These are phyloP conservation scores for Trichoderma sp. DNA, from an alignment of 2,329 filamentous ascomycete genomes.

Conservation along the genomic window DNA sequence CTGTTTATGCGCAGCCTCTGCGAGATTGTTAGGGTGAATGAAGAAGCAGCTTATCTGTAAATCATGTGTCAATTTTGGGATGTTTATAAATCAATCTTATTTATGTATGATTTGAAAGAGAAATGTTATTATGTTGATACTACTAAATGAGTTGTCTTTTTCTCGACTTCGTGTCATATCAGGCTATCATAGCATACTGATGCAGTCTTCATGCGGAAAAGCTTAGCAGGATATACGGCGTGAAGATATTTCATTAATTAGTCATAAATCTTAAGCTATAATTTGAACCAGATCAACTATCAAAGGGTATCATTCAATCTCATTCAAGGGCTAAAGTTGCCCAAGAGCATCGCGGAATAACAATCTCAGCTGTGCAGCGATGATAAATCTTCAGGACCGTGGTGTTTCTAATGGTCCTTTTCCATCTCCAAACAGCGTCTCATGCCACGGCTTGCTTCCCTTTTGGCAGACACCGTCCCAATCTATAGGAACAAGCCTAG, in stretches of 20 bases:
- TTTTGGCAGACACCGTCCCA: slow-evolving; percentile 10
- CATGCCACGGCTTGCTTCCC: background rate
- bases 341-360: background rate
- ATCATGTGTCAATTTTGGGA: background rate
- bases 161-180: background rate
- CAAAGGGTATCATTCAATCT: background rate
- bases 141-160: background rate
- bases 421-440: background rate
- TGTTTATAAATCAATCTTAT: background rate
- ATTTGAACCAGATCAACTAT: background rate
- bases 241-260: background rate
- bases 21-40: slow-evolving; percentile 44
- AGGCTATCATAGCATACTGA: background rate
- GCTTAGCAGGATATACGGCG: background rate
- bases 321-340: background rate
- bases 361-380: too few relatives aligned
- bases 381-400: background rate
- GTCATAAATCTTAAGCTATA: background rate
- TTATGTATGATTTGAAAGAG: background rate
- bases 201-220: background rate
- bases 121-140: background rate
- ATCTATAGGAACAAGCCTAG: background rate
- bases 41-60: slow-evolving; percentile 30
- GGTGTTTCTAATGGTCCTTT: background rate
- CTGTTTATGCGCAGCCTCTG: slow-evolving; percentile 45